Percentiles rank a stretch among this genome's conserved stretches.
These are phyloP conservation scores for Chrysopogon serrulatus DNA, from an alignment of 176 grass and related monocot species.

Conservation along the genomic window DNA sequence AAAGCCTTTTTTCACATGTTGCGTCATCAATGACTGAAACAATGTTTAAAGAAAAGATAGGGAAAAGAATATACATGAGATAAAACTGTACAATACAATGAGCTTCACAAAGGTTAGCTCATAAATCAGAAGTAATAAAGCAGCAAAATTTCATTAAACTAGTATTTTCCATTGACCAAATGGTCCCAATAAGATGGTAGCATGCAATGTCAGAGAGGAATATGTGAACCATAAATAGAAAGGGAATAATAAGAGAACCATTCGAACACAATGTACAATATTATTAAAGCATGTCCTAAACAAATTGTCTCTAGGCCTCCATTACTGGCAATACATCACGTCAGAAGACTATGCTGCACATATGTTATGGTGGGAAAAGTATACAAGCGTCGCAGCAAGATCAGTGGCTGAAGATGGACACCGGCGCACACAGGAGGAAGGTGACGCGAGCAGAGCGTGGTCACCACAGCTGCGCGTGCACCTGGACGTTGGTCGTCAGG, in stretches of 20 bases:
- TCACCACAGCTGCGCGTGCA: no score
- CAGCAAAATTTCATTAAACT: neutral
- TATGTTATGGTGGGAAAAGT: no score
- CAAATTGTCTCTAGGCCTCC: neutral
- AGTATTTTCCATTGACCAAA: constrained; percentile 1
- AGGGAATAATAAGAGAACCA: constrained; percentile 3
- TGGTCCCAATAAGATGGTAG: neutral
- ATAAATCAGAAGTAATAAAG: neutral
- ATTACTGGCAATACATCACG: neutral
- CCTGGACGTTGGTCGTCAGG: no score
- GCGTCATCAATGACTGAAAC: constrained; percentile 86
- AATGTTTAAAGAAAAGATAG: neutral
- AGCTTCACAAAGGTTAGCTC: neutral
- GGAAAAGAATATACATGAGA: neutral
- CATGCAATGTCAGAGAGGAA: neutral
- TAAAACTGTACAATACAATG: no score
- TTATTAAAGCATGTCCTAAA: constrained; percentile 1
- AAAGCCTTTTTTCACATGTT: constrained; percentile 83
- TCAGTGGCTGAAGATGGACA: no score
- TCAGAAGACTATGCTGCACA: neutral
- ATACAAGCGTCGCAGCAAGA: no score
- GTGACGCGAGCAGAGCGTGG: no score
- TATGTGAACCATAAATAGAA: neutral
- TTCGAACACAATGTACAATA: neutral
- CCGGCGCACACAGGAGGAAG: no score